These are phyloP conservation scores for Fusarium paranaense DNA, from an alignment of 2,329 filamentous ascomycete genomes.

Conservation along the genomic window DNA sequence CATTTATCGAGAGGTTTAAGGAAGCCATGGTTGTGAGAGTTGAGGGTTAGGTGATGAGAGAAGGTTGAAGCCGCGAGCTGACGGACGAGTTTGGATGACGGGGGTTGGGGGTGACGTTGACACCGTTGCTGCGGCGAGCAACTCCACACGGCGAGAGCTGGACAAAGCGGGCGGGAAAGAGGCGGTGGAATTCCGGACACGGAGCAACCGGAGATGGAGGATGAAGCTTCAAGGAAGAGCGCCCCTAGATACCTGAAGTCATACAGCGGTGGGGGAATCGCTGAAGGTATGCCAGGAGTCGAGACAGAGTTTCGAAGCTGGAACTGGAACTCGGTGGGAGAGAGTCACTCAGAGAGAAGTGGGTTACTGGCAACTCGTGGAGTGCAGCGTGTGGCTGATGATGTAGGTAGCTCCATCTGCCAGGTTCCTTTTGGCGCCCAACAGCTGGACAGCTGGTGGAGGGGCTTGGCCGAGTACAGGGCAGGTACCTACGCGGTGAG, in stretches of 20 bases:
- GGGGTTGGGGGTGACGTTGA: conserved; percentile 45
- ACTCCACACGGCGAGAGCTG: conserved; percentile 39
- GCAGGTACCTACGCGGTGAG: background rate
- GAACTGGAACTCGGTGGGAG: conserved; percentile 21
- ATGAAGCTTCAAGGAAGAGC: conserved; percentile 3
- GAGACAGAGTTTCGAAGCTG: conserved; percentile 31
- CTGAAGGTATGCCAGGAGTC: conserved; percentile 23
- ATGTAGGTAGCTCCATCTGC: conserved; percentile 39
- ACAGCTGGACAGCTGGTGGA: background rate
- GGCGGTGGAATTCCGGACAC: conserved; percentile 25
- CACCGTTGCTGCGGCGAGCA: conserved; percentile 45
- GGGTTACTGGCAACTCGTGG: conserved; percentile 14
- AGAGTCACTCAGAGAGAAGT: background rate
- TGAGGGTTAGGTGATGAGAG: conserved; percentile 27
- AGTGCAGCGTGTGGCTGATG: conserved; percentile 44
- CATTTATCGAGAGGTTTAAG: conserved; percentile 82
- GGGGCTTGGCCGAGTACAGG: background rate
- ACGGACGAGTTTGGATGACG: conserved; percentile 32
- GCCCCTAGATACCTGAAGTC: conserved; percentile 19
- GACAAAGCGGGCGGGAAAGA: conserved; percentile 13
- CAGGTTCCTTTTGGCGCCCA: background rate
- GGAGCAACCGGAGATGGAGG: conserved; percentile 20
- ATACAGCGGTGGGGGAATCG: conserved; percentile 19
- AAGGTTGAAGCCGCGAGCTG: conserved; percentile 39
- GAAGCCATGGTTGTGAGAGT: conserved; percentile 72